These are phyloP conservation scores for Colletotrichum siamense DNA, from an alignment of 2,329 filamentous ascomycete genomes.

Conservation along the genomic window DNA sequence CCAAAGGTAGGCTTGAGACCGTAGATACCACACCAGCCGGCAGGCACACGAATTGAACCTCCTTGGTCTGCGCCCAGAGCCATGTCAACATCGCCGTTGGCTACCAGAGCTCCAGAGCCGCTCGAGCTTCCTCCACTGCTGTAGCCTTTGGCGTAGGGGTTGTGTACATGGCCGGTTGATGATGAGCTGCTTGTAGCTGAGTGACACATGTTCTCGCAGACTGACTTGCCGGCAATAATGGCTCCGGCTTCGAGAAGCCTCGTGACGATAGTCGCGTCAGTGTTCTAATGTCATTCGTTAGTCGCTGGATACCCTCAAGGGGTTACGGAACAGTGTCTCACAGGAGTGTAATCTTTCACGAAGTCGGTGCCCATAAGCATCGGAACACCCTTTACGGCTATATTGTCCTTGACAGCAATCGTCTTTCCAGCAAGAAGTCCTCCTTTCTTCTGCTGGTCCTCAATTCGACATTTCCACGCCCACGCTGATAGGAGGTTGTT, in stretches of 20 bases:
- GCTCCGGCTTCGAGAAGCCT: slow-evolving; percentile 28
- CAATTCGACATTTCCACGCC: neutral
- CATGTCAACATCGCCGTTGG: slow-evolving; percentile 28
- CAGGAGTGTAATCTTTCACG: neutral
- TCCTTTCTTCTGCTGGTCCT: neutral
- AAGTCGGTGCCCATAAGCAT: slow-evolving; percentile 12
- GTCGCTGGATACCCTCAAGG: no score
- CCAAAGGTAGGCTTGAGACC: slow-evolving; percentile 46
- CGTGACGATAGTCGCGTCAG: neutral
- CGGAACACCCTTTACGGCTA: slow-evolving; percentile 25
- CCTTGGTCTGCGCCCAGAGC: slow-evolving; percentile 36
- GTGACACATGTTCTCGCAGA: slow-evolving; percentile 34
- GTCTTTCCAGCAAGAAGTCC: slow-evolving; percentile 22
- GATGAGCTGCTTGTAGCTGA: slow-evolving; percentile 33
- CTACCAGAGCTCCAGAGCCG: slow-evolving; percentile 34
- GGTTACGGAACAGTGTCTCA: neutral
- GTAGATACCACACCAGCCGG: slow-evolving; percentile 34
- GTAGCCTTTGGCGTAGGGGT: slow-evolving; percentile 28
- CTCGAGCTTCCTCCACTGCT: slow-evolving; percentile 35
- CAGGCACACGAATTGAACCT: slow-evolving; percentile 36
- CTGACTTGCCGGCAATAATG: slow-evolving; percentile 29
- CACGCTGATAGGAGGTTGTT: neutral
- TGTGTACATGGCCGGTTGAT: slow-evolving; percentile 32
- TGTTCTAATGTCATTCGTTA: neutral
- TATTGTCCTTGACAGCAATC: slow-evolving; percentile 34